Evolutionary conservation across 2,329 filamentous ascomycete genomes (phyloP).

Genomic region (Alternaria sp.): DNA sequence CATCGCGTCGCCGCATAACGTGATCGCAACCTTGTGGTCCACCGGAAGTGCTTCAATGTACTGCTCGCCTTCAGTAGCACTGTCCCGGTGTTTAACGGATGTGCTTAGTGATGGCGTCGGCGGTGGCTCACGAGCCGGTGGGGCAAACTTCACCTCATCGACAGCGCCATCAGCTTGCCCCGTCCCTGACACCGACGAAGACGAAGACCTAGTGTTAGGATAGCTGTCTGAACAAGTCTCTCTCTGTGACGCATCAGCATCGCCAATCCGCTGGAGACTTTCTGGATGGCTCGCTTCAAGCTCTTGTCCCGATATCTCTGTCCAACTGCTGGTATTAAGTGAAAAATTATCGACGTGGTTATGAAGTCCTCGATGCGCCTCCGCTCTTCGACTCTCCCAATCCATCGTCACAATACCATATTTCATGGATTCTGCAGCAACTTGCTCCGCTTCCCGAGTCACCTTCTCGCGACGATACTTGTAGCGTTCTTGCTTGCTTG

Average conservation of each 20-base stretch:
- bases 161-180: neutral
- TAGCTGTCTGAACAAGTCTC: neutral
- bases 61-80: neutral
- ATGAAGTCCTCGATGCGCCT: neutral
- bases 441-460: neutral
- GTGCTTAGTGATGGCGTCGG: neutral
- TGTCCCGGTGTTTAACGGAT: neutral
- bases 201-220: no score
- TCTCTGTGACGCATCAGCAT: neutral
- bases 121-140: neutral
- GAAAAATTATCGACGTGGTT: neutral
- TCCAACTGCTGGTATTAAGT: neutral
- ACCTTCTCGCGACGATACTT: neutral
- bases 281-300: fast-evolving
- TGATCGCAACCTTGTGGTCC: neutral
- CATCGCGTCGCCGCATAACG: neutral
- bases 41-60: fast-evolving
- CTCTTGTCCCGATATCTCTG: fast-evolving
- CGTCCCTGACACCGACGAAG: neutral
- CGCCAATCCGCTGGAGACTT: neutral
- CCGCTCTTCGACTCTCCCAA: conserved; percentile 5
- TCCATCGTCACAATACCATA: neutral
- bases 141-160: neutral
- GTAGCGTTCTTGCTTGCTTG: neutral
- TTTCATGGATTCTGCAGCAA: neutral